These are phyloP conservation scores for Periglandula ipomoeae DNA, from an alignment of 2,329 filamentous ascomycete genomes.

Conservation along the genomic window DNA sequence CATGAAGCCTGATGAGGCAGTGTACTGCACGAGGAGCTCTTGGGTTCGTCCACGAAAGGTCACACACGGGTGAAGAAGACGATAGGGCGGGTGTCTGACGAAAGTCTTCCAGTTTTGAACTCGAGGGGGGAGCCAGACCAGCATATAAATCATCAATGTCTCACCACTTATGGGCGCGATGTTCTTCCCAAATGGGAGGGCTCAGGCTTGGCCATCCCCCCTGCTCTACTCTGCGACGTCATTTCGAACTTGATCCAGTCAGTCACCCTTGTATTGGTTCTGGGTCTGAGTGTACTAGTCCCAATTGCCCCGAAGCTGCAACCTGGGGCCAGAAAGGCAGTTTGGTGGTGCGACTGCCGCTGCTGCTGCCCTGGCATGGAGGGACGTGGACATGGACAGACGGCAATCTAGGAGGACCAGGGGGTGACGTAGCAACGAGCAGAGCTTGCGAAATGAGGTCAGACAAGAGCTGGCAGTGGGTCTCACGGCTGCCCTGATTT, in stretches of 20 bases:
- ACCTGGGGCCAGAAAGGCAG: no score
- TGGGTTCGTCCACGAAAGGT: background rate
- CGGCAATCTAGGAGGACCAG: background rate
- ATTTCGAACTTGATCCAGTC: constrained; percentile 7
- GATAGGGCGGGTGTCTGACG: background rate
- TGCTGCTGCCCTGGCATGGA: background rate
- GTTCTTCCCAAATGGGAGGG: background rate
- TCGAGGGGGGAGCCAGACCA: constrained; percentile 4
- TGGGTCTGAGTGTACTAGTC: background rate
- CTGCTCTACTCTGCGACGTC: constrained; percentile 10
- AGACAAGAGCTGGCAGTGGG: background rate
- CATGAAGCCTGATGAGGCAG: background rate
- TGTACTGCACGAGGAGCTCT: background rate
- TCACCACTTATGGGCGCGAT: constrained; percentile 6
- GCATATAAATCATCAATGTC: constrained; percentile 11
- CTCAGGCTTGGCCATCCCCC: background rate
- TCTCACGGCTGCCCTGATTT: constrained; percentile 6
- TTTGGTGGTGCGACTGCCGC: background rate
- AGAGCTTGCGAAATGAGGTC: background rate
- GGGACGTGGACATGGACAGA: background rate
- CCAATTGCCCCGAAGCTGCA: background rate
- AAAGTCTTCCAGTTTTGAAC: no score
- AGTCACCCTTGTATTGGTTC: background rate
- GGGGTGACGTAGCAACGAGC: constrained; percentile 9
- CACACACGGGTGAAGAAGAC: background rate